phyloP scores from a whole-genome alignment of 1,139 yeast species.

The Geotrichum bryndzae region DNA sequence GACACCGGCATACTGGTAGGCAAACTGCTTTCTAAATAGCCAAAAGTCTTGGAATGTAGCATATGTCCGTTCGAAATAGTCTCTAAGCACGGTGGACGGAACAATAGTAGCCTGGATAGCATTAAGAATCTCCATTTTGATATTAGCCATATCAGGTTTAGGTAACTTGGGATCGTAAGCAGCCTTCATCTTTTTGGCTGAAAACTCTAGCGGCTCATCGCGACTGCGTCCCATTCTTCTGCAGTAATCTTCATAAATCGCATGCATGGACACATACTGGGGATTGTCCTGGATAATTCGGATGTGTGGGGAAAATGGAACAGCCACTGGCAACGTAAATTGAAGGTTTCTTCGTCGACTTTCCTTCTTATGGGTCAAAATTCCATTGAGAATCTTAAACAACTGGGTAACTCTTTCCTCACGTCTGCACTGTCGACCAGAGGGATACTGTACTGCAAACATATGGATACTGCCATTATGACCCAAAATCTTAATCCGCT shows the following conservation, averaged over 20 bases:
- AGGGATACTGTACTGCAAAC: slow-evolving; percentile 95
- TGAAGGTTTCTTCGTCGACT: slow-evolving; percentile 79
- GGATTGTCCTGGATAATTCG: slow-evolving; percentile 83
- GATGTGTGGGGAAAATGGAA: slow-evolving; percentile 92
- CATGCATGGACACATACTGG: slow-evolving; percentile 72
- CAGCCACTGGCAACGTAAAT: slow-evolving; percentile 85
- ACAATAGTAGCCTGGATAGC: slow-evolving; percentile 84
- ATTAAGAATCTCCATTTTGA: slow-evolving; percentile 82
- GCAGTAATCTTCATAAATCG: slow-evolving; percentile 85
- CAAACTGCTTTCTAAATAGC: slow-evolving; percentile 92
- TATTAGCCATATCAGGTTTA: slow-evolving; percentile 83
- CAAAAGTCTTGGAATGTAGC: slow-evolving; percentile 89
- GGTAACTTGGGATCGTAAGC: slow-evolving; percentile 91
- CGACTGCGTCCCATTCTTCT: slow-evolving; percentile 65
- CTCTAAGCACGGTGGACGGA: slow-evolving; percentile 78
- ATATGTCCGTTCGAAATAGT: slow-evolving; percentile 58
- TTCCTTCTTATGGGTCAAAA: slow-evolving; percentile 74
- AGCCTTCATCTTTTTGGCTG: slow-evolving; percentile 79
- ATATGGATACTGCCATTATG: slow-evolving; percentile 88
- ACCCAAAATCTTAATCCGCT: slow-evolving; percentile 84
- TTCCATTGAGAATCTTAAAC: slow-evolving; percentile 80
- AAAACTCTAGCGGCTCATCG: slow-evolving; percentile 85
- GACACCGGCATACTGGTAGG: slow-evolving; percentile 93
- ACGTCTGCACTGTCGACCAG: slow-evolving; percentile 94
- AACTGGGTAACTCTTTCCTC: slow-evolving; percentile 92